Conservation (phyloP, 1,284 basidiomycete genomes). For the Peniophora sp. region DNA sequence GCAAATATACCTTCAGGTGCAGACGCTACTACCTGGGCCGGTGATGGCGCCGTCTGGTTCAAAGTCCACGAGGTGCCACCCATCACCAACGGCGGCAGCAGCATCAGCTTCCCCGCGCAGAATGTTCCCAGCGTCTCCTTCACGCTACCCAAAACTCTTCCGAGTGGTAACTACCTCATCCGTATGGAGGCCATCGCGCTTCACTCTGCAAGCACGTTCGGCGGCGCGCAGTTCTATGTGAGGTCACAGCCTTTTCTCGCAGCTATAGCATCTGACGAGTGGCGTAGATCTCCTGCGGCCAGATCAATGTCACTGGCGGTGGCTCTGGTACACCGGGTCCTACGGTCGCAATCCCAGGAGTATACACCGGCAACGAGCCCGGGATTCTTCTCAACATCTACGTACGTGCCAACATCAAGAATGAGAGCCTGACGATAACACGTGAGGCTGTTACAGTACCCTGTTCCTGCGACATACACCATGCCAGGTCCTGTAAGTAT, state of each 20-base stretch:
- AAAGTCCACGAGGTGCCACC: conserved; percentile 32
- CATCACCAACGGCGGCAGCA: conserved; percentile 29
- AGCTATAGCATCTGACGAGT: not conserved
- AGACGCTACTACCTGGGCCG: conserved; percentile 9
- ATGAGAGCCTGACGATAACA: not conserved
- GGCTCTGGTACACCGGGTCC: conserved; percentile 26
- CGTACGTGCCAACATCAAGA: not conserved
- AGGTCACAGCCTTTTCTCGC: not conserved
- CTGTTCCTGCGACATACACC: not conserved
- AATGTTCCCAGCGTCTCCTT: conserved; percentile 29
- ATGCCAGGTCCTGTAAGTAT: not conserved
- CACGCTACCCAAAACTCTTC: conserved; percentile 33
- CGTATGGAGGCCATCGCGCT: conserved; percentile 41
- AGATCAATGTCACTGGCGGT: conserved; percentile 27
- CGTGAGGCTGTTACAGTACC: not conserved
- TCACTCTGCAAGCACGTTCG: conserved; percentile 22
- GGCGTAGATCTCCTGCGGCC: conserved; percentile 18
- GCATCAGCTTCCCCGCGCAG: conserved; percentile 32
- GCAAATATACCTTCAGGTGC: conserved; percentile 16
- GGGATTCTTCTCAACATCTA: conserved; percentile 1
- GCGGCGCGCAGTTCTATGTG: conserved; percentile 23
- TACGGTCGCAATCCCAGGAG: conserved; percentile 26
- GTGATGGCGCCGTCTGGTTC: conserved; percentile 17
- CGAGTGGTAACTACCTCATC: conserved; percentile 38
- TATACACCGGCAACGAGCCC: conserved; percentile 22